Percentiles rank a stretch among this genome's conserved stretches.
phyloP scores from a whole-genome alignment of 2,329 filamentous ascomycete species.

The Plectosphaerella cucumerina region DNA sequence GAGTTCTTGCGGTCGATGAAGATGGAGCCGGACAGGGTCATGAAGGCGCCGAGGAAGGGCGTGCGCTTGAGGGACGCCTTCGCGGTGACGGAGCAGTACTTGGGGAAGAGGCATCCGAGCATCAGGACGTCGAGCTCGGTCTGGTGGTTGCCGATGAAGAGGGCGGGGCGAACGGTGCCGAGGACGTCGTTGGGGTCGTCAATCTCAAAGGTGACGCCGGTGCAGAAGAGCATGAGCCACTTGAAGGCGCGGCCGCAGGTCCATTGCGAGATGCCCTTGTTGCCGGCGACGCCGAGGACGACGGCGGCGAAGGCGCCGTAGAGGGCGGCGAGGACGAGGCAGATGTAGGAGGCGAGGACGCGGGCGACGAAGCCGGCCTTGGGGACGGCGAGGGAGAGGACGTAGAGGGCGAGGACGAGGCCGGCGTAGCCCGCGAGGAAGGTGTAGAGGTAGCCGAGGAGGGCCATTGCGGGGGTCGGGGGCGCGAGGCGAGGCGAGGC shows the following conservation, averaged over 20 bases:
- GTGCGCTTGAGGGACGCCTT: constrained; percentile 67
- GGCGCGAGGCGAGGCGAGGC: no score
- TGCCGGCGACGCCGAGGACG: constrained; percentile 64
- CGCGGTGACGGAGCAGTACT: constrained; percentile 87
- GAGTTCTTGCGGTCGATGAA: constrained; percentile 93
- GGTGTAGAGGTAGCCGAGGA: constrained; percentile 36
- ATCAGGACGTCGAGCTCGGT: constrained; percentile 92
- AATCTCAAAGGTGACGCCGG: constrained; percentile 75
- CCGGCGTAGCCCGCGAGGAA: constrained; percentile 47
- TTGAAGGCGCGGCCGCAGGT: constrained; percentile 75
- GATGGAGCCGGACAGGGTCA: constrained; percentile 78
- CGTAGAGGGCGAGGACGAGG: constrained; percentile 54
- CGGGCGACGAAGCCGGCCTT: constrained; percentile 66
- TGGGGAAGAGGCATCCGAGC: constrained; percentile 84
- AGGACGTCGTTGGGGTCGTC: constrained; percentile 63
- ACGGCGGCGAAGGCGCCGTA: constrained; percentile 77
- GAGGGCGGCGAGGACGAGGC: constrained; percentile 54
- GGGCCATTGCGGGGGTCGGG: constrained; percentile 24
- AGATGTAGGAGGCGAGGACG: constrained; percentile 60
- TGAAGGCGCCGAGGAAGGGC: constrained; percentile 94
- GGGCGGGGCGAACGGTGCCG: constrained; percentile 67
- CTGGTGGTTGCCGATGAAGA: constrained; percentile 95
- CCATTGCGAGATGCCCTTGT: constrained; percentile 80
- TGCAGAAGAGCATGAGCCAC: constrained; percentile 67
- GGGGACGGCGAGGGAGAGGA: constrained; percentile 54